Base-by-base conservation (phyloP, 306 rosid genomes). In the Inga leiocalycina region DNA sequence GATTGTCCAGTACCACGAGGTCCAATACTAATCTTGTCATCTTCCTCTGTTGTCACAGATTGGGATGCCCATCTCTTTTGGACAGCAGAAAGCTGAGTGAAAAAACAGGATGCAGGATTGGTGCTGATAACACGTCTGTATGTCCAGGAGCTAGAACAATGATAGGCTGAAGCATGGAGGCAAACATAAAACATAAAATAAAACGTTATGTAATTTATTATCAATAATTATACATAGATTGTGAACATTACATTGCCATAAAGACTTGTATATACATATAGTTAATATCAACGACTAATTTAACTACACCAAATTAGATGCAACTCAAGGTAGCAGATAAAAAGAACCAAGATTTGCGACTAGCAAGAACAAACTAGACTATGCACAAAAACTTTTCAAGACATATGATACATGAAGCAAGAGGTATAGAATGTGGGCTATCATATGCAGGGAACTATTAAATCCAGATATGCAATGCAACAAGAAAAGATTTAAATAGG, bases 1-100 rank as follows among this genome's bases (percentile, higher is more conserved):
- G 69, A 68, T 78, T 90, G 83, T 27, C 80, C 85, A 9, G 89
- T 92, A 75, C 80, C 81, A 8, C 44, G 81, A 6, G 99, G 98
- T 76, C 99, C 97, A n/a, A 93, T 96, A 91, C 97, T 93, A 78
- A 93, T 92, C 89, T 82, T 93, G 79, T 85, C 77, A 64, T 91
- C 94, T 66, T 91, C 97, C 75, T 92, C 97, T 61, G 78, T 76
- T 44, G 69, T 39, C 27, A 90, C 24, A 56, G 86, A 91, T 74
- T 87, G 91, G 46, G 97, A 93, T 79, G 90, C 90, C 95, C 94
- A 94, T 81, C 99, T 88, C 84, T 78, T 88, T 90, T 85, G 98
- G 48, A 78, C 39, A 67, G 74, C 69, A 84, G 78, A 65, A 73
- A 74, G 71, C 37, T 77, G 91, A 20, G 82, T 65, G 56, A 75